Evolutionary conservation across 2,329 filamentous ascomycete species (phyloP).

Genomic region (Elsinoe necatrix): DNA sequence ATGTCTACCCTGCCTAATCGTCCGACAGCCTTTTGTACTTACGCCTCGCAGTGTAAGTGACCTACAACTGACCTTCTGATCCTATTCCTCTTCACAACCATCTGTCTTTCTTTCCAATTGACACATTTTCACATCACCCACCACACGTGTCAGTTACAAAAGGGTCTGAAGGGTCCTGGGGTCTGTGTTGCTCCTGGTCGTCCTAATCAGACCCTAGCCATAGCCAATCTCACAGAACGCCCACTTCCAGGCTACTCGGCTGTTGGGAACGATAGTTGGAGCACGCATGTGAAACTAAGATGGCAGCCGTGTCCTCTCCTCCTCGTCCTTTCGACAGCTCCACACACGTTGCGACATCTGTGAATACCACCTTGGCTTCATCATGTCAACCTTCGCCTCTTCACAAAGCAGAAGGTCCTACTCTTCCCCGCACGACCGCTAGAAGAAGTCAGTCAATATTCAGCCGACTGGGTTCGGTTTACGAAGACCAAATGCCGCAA

Average conservation of each 20-base stretch:
- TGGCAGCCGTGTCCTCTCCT: constrained; percentile 13
- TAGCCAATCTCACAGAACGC: neutral
- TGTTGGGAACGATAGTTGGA: constrained; percentile 3
- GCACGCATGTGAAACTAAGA: constrained; percentile 10
- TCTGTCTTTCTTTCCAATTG: constrained; percentile 9
- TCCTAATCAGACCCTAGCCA: constrained; percentile 4
- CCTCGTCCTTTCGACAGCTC: neutral
- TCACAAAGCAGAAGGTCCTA: neutral
- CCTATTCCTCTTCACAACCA: neutral
- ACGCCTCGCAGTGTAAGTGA: neutral
- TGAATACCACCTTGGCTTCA: constrained; percentile 3
- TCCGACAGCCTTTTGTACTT: constrained; percentile 10
- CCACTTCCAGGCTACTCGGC: neutral
- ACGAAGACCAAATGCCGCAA: constrained; percentile 9
- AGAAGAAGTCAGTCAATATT: constrained; percentile 31
- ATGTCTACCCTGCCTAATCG: neutral
- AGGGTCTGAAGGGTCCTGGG: constrained; percentile 3
- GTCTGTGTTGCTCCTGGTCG: constrained; percentile 3
- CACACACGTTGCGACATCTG: constrained; percentile 11
- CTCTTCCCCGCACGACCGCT: constrained; percentile 14
- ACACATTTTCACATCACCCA: neutral
- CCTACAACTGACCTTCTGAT: neutral
- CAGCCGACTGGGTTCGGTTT: constrained; percentile 25
- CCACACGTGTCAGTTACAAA: neutral
- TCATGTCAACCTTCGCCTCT: constrained; percentile 6